Evolutionary conservation across 352 stramenopile genomes (phyloP).

Genomic region (Thraustotheca clavata): DNA sequence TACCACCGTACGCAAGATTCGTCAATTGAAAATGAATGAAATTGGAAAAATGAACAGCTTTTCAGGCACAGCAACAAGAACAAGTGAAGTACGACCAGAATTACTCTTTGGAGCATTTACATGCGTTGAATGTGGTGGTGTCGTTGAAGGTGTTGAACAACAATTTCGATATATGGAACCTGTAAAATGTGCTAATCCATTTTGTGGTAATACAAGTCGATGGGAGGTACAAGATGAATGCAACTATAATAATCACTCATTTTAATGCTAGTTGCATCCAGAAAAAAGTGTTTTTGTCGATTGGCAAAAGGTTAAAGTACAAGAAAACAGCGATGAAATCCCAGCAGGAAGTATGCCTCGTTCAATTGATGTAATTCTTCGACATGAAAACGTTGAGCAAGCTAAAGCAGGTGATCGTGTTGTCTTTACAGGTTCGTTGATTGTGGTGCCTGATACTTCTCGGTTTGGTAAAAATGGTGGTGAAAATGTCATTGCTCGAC

Average conservation of each 20-base stretch:
- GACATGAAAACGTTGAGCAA: slow-evolving; percentile 97
- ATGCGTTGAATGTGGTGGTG: slow-evolving; percentile 90
- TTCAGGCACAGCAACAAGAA: slow-evolving; percentile 95
- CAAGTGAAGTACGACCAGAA: slow-evolving; percentile 96
- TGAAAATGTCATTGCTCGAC: slow-evolving; percentile 51
- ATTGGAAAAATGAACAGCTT: slow-evolving; percentile 92
- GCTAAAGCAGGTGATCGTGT: slow-evolving; percentile 94
- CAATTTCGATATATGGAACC: slow-evolving; percentile 98
- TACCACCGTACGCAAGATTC: slow-evolving; percentile 58
- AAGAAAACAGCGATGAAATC: slow-evolving; percentile 99
- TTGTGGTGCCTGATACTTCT: slow-evolving; percentile 94
- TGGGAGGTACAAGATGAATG: slow-evolving; percentile 36
- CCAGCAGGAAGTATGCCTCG: slow-evolving; percentile 96
- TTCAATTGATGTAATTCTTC: slow-evolving; percentile 95
- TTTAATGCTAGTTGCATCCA: slow-evolving; percentile 49
- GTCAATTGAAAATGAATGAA: slow-evolving; percentile 85
- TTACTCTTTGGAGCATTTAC: slow-evolving; percentile 93
- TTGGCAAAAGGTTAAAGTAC: slow-evolving; percentile 97
- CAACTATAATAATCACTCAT: neutral
- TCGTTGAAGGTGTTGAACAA: slow-evolving; percentile 91
- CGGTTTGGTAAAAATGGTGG: slow-evolving; percentile 76
- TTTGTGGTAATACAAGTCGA: slow-evolving; percentile 87
- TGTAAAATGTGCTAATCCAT: slow-evolving; percentile 93
- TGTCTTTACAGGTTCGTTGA: slow-evolving; percentile 91
- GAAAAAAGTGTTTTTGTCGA: slow-evolving; percentile 95